phyloP scores from a whole-genome alignment of 1,139 yeast genomes.

The Yamadazyma diddensiae region DNA sequence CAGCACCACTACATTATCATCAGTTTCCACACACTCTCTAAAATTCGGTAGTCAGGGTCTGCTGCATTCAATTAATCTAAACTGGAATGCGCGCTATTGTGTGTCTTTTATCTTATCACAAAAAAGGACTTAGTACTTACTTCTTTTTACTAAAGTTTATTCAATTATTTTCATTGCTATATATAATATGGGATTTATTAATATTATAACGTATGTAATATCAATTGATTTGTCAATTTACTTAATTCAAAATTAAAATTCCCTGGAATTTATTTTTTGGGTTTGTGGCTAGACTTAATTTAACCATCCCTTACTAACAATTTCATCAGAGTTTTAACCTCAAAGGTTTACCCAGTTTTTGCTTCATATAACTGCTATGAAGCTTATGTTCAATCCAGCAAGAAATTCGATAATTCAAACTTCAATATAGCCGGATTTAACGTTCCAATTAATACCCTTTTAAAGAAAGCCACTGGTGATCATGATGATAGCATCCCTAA shows the following conservation, averaged over 20 bases:
- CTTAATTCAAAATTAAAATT: no score
- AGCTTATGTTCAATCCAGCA: constrained; percentile 29
- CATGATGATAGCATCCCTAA: constrained; percentile 8
- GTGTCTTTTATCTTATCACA: constrained; percentile 8
- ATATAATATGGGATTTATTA: constrained; percentile 9
- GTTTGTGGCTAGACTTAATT: not conserved
- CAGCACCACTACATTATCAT: no score
- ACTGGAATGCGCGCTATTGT: constrained; percentile 1
- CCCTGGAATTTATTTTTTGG: no score
- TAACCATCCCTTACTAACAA: constrained; percentile 4
- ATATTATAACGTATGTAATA: constrained; percentile 9
- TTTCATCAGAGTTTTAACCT: constrained; percentile 20
- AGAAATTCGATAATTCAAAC: constrained; percentile 22
- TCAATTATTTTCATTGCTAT: not conserved
- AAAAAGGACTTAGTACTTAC: not conserved
- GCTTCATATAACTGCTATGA: constrained; percentile 54
- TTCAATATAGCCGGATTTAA: constrained; percentile 35
- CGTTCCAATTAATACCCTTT: constrained; percentile 28
- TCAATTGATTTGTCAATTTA: not conserved
- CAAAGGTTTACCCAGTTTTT: constrained; percentile 50
- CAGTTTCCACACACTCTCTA: no score
- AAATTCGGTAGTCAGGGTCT: no score
- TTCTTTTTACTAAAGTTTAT: constrained; percentile 1
- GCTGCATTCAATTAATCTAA: not conserved
- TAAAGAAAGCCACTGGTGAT: constrained; percentile 23